Percentiles rank a stretch among this genome's conserved stretches.
Conservation (phyloP, 2,329 filamentous ascomycete genomes). For the Fusarium sp. region DNA sequence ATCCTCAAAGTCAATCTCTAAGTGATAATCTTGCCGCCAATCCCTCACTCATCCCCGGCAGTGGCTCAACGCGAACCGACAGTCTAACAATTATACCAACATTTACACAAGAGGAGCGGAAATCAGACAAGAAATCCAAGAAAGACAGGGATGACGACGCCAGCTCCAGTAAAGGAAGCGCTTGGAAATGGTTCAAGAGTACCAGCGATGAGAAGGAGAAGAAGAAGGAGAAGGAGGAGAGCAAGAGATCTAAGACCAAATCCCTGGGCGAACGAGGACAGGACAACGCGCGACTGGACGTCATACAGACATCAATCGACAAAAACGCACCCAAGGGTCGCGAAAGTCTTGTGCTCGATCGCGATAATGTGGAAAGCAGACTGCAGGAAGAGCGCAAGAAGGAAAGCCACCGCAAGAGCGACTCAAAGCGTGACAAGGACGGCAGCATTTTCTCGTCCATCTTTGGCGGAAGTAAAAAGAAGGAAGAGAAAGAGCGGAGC, state of each 20-base stretch:
- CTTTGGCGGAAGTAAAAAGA: conserved; percentile 91
- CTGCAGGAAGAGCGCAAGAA: conserved; percentile 86
- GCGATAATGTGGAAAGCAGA: conserved; percentile 76
- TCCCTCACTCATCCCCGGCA: conserved; percentile 76
- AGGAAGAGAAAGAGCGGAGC: conserved; percentile 77
- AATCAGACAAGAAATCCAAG: conserved; percentile 78
- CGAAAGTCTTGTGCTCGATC: conserved; percentile 86
- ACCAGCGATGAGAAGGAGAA: conserved; percentile 77
- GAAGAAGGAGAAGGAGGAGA: conserved; percentile 68
- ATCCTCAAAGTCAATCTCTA: conserved; percentile 44
- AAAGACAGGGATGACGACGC: conserved; percentile 74
- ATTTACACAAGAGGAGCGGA: conserved; percentile 75
- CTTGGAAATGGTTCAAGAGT: conserved; percentile 80
- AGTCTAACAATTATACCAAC: conserved; percentile 84
- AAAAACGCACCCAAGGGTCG: conserved; percentile 71
- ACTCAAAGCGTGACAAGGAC: conserved; percentile 90
- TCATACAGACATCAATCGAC: conserved; percentile 89
- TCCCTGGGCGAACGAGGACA: conserved; percentile 67
- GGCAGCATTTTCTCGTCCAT: conserved; percentile 93
- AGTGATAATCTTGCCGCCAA: conserved; percentile 47
- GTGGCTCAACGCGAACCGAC: conserved; percentile 75
- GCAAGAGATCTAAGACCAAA: conserved; percentile 75
- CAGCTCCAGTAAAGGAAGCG: conserved; percentile 68
- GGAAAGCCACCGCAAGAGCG: conserved; percentile 78
- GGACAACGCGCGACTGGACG: conserved; percentile 85